Percentiles rank a stretch among this genome's conserved stretches.
Evolutionary conservation across 805 yeast species (phyloP).

Genomic region (Kodamaea neixiangensis): DNA sequence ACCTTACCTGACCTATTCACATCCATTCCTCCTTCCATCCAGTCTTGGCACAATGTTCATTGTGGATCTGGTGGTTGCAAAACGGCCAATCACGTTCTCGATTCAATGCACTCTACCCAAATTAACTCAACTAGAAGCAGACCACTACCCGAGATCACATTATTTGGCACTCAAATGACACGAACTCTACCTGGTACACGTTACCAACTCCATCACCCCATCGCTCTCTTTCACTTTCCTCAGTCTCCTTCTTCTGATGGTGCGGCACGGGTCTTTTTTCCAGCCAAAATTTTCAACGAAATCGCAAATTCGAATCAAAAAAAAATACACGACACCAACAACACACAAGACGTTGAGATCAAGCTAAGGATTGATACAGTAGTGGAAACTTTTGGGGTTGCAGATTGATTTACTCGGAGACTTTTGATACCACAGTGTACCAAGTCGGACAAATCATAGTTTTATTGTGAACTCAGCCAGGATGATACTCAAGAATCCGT

Average conservation of each 20-base stretch:
- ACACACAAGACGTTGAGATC: background rate
- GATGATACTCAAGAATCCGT: slow-evolving; percentile 9
- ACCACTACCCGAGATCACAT: too few species aligned
- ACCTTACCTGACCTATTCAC: too few species aligned
- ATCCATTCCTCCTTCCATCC: too few species aligned
- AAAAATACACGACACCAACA: slow-evolving; percentile 10
- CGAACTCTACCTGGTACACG: background rate
- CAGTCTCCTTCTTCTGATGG: background rate
- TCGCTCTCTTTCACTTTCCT: background rate
- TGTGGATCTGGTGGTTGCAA: background rate
- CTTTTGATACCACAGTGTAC: background rate
- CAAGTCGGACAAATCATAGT: background rate
- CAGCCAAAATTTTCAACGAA: background rate
- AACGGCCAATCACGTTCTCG: background rate
- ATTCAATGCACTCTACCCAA: background rate
- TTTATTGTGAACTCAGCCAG: background rate
- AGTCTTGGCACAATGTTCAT: too few species aligned
- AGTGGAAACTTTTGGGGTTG: background rate
- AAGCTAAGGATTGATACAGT: background rate
- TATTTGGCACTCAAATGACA: too few species aligned
- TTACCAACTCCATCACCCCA: background rate
- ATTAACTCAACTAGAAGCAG: too few species aligned
- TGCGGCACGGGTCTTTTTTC: background rate
- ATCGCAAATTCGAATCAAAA: slow-evolving; percentile 1
- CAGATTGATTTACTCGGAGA: background rate